These are phyloP conservation scores for Fusarium phyllophilum DNA, from an alignment of 2,329 filamentous ascomycete species.

Conservation along the genomic window DNA sequence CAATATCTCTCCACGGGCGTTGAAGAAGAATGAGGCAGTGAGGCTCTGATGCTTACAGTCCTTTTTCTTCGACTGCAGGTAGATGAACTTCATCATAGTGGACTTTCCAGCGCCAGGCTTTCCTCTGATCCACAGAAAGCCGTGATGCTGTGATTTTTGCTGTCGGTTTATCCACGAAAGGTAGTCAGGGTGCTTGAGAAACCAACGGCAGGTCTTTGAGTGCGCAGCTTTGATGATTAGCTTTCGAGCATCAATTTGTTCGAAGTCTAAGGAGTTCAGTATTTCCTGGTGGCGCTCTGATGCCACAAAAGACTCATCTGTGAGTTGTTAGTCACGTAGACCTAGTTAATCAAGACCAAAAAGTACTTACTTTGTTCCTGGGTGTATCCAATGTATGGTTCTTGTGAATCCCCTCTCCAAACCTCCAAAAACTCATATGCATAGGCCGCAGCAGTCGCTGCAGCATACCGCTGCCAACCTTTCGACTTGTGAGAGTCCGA, in stretches of 20 bases:
- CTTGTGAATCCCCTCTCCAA: rapidly evolving
- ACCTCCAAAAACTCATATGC: not conserved
- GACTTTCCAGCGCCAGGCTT: constrained; percentile 60
- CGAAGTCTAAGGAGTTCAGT: constrained; percentile 50
- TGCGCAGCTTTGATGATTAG: constrained; percentile 51
- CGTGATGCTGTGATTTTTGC: constrained; percentile 25
- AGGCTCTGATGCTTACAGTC: not conserved
- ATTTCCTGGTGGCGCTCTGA: not conserved
- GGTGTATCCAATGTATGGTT: rapidly evolving
- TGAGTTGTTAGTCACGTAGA: not conserved
- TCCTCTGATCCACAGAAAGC: constrained; percentile 60
- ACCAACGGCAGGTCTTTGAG: constrained; percentile 32
- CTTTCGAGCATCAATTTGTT: constrained; percentile 52
- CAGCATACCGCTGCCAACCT: not conserved
- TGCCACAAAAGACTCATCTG: rapidly evolving
- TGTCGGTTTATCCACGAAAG: constrained; percentile 2
- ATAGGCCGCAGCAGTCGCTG: not conserved
- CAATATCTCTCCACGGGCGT: constrained; percentile 55
- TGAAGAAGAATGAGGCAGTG: constrained; percentile 61
- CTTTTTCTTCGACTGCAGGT: not conserved
- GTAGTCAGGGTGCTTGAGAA: constrained; percentile 5
- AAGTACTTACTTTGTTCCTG: not conserved
- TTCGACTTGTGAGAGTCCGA: not conserved
- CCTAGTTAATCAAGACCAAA: not conserved
- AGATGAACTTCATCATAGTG: constrained; percentile 56